Evolutionary conservation across 2,329 filamentous ascomycete genomes (phyloP).

Genomic region (Nannizziopsis arthrosporioides): DNA sequence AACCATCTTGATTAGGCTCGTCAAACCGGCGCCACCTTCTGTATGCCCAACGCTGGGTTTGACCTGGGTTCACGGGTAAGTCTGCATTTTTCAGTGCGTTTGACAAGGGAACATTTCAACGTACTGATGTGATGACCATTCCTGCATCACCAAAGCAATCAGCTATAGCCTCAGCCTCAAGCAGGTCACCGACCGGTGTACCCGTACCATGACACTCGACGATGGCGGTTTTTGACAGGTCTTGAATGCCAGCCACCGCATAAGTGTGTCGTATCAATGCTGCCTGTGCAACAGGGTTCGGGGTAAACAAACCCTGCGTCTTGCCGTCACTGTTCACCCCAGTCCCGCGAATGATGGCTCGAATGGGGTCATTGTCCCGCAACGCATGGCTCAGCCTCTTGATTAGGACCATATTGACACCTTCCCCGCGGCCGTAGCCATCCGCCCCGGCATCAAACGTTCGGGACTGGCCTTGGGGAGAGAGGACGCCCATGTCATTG

Average conservation of each 20-base stretch:
- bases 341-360: conserved; percentile 24
- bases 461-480: conserved; percentile 40
- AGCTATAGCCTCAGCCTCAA: conserved; percentile 9
- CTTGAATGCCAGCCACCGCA: conserved; percentile 14
- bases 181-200: conserved; percentile 24
- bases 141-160: too few relatives aligned
- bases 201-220: conserved; percentile 31
- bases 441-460: conserved; percentile 34
- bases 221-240: conserved; percentile 11
- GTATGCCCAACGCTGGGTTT: too few relatives aligned
- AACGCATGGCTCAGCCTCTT: conserved; percentile 40
- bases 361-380: conserved; percentile 31
- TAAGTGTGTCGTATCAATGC: conserved; percentile 21
- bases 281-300: conserved; percentile 21
- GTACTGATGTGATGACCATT: too few relatives aligned
- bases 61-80: too few relatives aligned
- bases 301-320: conserved; percentile 33
- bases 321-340: conserved; percentile 24
- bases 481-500: conserved; percentile 31
- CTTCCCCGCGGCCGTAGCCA: conserved; percentile 42
- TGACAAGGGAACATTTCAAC: too few relatives aligned
- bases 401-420: conserved; percentile 38
- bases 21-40: too few relatives aligned
- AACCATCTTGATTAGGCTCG: too few relatives aligned
- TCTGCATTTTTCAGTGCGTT: too few relatives aligned